Evolutionary conservation across 345 rosid genomes (phyloP), one percentile per base, ranked within the genome.

Genomic region (Acer negundo): DNA sequence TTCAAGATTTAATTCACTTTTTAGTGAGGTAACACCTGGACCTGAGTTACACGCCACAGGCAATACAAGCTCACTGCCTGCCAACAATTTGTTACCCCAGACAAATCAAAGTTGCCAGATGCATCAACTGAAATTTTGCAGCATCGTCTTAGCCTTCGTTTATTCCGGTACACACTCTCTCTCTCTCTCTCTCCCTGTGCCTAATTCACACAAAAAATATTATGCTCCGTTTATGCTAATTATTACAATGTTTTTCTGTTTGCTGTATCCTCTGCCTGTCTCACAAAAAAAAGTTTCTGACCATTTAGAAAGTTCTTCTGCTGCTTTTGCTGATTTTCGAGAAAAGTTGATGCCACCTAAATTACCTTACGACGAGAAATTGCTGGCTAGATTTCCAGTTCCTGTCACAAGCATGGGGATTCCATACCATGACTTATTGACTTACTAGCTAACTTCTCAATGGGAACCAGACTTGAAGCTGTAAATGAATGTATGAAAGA

Each of bases 391-490:
- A 84, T 85, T 93, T 75, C 91, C 92, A 3, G 83, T 89, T 79
- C 90, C 89, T 81, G 61, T 91, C 56, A 84, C 84, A 75, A 69
- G 80, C 72, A 80, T 84, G 74, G 83, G 86, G 67, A 42, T 77
- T 77, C 86, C 89, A 2, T 93, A 84, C 67, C 90, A 82, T 80
- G 97, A 94, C 46, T 83, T 94, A 9, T 84, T 94, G 97, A 94
- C 46, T 83, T 94, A 9, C 84, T 94, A 69, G 91, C 97, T 59
- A 88, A 85, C 83, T 87, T 92, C 77, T 91, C 98, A 4, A 70
- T 89, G 77, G 97, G 95, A 40, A 86, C 89, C 79, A 90, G 93
- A 86, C 80, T 86, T 67, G 98, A 96, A 85, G 85, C 93, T 78
- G 77, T 67, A 73, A 86, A 77, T 73, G 90, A 88, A 81, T 82